phyloP scores from a whole-genome alignment of 192 early-diverging fungal species.

The Thoreauomyces humboldtii region DNA sequence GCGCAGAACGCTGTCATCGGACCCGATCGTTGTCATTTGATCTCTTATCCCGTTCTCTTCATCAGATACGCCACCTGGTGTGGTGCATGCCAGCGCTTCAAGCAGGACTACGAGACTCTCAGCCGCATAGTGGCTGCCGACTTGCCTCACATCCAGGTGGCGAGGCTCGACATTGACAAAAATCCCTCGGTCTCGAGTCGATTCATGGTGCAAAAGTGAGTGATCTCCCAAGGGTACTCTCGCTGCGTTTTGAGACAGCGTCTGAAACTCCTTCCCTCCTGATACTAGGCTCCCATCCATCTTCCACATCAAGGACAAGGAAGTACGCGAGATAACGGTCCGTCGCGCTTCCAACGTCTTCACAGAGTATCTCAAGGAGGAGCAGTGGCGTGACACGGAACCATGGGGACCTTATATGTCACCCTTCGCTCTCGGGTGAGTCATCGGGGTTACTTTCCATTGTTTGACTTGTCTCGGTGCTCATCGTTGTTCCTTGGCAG shows the following conservation, averaged over 20 bases:
- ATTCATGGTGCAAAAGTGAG: constrained; percentile 25
- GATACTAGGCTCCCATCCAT: constrained; percentile 18
- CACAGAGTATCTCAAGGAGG: constrained; percentile 10
- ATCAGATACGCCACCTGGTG: constrained; percentile 24
- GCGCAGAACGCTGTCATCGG: too few species aligned
- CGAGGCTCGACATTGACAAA: constrained; percentile 7
- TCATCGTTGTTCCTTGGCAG: too few species aligned
- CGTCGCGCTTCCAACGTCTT: neutral
- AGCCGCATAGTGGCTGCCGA: neutral
- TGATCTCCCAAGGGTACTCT: too few species aligned
- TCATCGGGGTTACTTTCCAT: too few species aligned
- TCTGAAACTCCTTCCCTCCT: neutral
- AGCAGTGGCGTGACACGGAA: constrained; percentile 7
- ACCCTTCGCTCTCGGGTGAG: constrained; percentile 13
- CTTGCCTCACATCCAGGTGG: neutral
- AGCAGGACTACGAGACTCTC: constrained; percentile 13
- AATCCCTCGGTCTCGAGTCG: constrained; percentile 10
- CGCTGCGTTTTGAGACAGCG: too few species aligned
- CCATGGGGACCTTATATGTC: constrained; percentile 5
- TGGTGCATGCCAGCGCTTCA: constrained; percentile 11
- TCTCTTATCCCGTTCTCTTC: neutral
- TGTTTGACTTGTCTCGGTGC: too few species aligned
- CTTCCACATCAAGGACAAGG: constrained; percentile 4
- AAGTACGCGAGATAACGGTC: neutral
- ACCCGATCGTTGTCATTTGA: too few species aligned